These are phyloP conservation scores for Arachnomyces sp. DNA, from an alignment of 2,329 filamentous ascomycete genomes.

Conservation along the genomic window DNA sequence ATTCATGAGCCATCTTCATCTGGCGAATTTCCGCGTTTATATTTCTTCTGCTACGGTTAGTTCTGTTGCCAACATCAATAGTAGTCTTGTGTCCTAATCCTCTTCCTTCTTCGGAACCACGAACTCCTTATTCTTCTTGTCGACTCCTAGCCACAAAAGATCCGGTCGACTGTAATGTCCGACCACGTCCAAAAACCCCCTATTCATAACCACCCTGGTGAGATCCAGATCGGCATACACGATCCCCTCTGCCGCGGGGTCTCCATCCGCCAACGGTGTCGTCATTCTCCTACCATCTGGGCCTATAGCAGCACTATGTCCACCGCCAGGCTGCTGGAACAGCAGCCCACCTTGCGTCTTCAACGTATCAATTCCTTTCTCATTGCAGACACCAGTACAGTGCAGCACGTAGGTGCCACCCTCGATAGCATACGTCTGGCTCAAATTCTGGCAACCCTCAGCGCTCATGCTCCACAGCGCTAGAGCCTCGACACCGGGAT, in stretches of 20 bases:
- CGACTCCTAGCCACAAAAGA: slow-evolving; percentile 41
- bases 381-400: slow-evolving; percentile 40
- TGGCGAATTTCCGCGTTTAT: no score
- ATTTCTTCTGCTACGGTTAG: no score
- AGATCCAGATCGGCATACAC: slow-evolving; percentile 45
- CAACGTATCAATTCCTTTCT: slow-evolving; percentile 39
- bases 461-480: slow-evolving; percentile 26
- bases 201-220: slow-evolving; percentile 33
- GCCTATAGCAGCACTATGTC: slow-evolving; percentile 41
- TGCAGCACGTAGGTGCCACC: slow-evolving; percentile 50
- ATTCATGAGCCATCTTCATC: no score
- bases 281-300: slow-evolving; percentile 45
- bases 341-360: slow-evolving; percentile 34
- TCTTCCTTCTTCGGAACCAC: background rate
- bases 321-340: slow-evolving; percentile 36
- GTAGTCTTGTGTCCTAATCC: no score
- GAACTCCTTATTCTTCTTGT: slow-evolving; percentile 8
- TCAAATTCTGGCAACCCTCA: slow-evolving; percentile 36
- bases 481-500: slow-evolving; percentile 11
- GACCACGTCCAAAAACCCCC: slow-evolving; percentile 38
- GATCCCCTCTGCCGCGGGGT: slow-evolving; percentile 37
- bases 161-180: slow-evolving; percentile 48
- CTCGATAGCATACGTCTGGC: slow-evolving; percentile 52
- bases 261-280: slow-evolving; percentile 17
- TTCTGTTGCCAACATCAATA: no score